These are phyloP conservation scores for Ceratocystis cubensis DNA, from an alignment of 2,329 filamentous ascomycete genomes.

Conservation along the genomic window DNA sequence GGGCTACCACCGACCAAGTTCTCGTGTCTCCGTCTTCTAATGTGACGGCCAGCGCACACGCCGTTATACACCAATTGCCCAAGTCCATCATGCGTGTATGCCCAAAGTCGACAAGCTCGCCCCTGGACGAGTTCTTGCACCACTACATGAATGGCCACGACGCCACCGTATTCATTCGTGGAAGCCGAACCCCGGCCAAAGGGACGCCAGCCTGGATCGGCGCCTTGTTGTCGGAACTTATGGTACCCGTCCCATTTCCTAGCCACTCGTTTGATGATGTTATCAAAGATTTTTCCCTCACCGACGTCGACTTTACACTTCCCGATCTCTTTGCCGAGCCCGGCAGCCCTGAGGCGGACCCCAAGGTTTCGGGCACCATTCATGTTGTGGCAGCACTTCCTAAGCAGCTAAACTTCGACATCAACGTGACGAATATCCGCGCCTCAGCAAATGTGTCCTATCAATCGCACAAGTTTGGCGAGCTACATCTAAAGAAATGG, in stretches of 20 bases:
- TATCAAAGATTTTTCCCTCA: slow-evolving; percentile 76
- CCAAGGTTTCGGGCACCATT: slow-evolving; percentile 71
- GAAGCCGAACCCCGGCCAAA: slow-evolving; percentile 52
- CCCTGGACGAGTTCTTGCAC: slow-evolving; percentile 68
- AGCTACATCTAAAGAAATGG: slow-evolving; percentile 69
- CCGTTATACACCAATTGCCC: slow-evolving; percentile 60
- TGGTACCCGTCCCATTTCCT: slow-evolving; percentile 71
- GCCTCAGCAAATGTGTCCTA: slow-evolving; percentile 75
- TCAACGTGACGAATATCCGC: slow-evolving; percentile 64
- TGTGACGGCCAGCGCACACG: slow-evolving; percentile 57
- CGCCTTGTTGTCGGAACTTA: slow-evolving; percentile 67
- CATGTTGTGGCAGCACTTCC: slow-evolving; percentile 68
- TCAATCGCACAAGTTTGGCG: slow-evolving; percentile 62
- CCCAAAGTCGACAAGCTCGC: slow-evolving; percentile 64
- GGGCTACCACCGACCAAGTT: slow-evolving; percentile 56
- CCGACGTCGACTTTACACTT: slow-evolving; percentile 72
- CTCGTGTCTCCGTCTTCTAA: slow-evolving; percentile 55
- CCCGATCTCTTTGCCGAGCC: slow-evolving; percentile 71
- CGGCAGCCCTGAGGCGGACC: slow-evolving; percentile 56
- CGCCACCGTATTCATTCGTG: slow-evolving; percentile 71
- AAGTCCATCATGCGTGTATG: slow-evolving; percentile 60
- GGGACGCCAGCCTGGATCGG: slow-evolving; percentile 67
- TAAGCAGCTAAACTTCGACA: slow-evolving; percentile 71
- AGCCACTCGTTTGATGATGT: slow-evolving; percentile 69
- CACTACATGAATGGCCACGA: slow-evolving; percentile 71